Evolutionary conservation across 2,329 filamentous ascomycete species (phyloP), one percentile per base, ranked within the genome.

Genomic region (Ceratocystis papillata): DNA sequence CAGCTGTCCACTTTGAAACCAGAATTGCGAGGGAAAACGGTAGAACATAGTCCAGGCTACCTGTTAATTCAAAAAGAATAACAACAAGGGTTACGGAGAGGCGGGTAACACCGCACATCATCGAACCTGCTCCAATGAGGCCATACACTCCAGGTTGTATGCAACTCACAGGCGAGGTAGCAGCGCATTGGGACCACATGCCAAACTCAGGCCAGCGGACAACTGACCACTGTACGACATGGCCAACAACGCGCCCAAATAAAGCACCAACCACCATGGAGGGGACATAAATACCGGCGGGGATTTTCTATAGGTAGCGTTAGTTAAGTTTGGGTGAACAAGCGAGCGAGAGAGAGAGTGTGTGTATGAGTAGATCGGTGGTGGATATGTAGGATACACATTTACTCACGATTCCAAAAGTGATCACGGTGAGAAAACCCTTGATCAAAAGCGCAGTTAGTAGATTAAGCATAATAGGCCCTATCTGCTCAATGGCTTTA

Each of bases 191-290:
- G 22, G 85, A 83, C 78, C 93, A 96, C 5, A 96, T 76, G 15
- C 83, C 78, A 72, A 86, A 87, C 65, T 85, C 77, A 0, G 90
- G 88, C 72, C 86, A 88, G 37, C 81, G 82, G 66, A 95, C 79
- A 5, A 93, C 90, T 64, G 89, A 76, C 76, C 88, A 91, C 73
- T 97, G 93, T 0, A 92, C 85, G 5, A 86, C 75, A 74, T 97
- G 94, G 1, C 94, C 94, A 12, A 96, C 83, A 57, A 94, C 86
- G 6, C 93, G 86, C 37, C 93, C 93, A 78, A 96, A 87, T 20
- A 99, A 79, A 72, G 94, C 94, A 69, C 94, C 94, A 20, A 97
- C 90, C 33, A 97, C 94, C 94, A 99, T 99, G 71, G 93, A 96
- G 2, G 94, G 94, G 1, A 99, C 92, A 71, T 99, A 99, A 70